phyloP scores from a whole-genome alignment of 1,284 basidiomycete species.

The Sporisorium sorghi region DNA sequence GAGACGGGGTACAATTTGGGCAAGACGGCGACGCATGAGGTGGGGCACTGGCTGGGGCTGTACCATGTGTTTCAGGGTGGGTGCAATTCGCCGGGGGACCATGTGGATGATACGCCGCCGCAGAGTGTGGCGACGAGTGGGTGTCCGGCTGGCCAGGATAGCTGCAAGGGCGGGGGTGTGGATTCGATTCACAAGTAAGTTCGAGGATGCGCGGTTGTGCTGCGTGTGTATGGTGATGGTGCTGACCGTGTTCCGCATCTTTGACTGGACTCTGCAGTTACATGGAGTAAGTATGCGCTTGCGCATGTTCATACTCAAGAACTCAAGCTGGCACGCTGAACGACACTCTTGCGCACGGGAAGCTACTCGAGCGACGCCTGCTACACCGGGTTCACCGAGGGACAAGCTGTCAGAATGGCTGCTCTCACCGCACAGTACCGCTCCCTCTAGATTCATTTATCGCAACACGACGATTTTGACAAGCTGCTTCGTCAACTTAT shows the following conservation, averaged over 20 bases:
- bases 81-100: slow-evolving; percentile 73
- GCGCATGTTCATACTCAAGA: neutral
- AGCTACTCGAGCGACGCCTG: slow-evolving; percentile 53
- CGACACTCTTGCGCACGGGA: neutral
- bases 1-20: slow-evolving; percentile 73
- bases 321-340: neutral
- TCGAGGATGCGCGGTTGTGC: neutral
- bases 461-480: neutral
- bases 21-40: slow-evolving; percentile 75
- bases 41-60: slow-evolving; percentile 71
- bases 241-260: neutral
- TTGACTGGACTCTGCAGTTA: slow-evolving; percentile 21
- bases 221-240: neutral
- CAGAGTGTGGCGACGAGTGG: slow-evolving; percentile 46
- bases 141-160: slow-evolving; percentile 47
- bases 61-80: slow-evolving; percentile 77
- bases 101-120: slow-evolving; percentile 73
- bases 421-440: slow-evolving; percentile 38
- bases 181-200: slow-evolving; percentile 54
- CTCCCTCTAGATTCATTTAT: slow-evolving; percentile 10
- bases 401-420: slow-evolving; percentile 52
- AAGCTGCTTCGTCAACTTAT: neutral
- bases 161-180: slow-evolving; percentile 36
- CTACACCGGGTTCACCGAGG: slow-evolving; percentile 49
- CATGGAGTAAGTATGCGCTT: slow-evolving; percentile 46